Conservation (phyloP, 129 eudicot genomes). For the Escallonia herrerae region DNA sequence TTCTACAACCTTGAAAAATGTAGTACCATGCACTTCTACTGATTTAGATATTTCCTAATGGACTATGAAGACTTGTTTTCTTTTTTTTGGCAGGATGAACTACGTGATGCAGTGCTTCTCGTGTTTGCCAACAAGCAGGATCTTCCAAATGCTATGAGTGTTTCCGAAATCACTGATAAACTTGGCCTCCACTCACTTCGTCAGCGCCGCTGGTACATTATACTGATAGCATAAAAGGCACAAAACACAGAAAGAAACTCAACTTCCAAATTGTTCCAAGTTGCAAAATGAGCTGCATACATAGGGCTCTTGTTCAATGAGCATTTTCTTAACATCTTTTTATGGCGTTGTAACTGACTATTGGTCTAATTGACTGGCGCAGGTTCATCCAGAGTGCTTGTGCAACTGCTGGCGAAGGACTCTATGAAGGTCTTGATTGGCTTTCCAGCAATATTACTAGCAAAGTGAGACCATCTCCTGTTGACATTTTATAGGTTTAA, state of each 20-base stretch:
- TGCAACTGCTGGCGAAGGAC: conserved; percentile 69
- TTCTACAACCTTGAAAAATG: neutral
- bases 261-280: too few relatives aligned
- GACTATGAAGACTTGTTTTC: too few relatives aligned
- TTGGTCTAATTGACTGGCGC: neutral
- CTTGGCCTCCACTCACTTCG: conserved; percentile 62
- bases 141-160: conserved; percentile 69
- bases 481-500: neutral
- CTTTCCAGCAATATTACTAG: conserved; percentile 45
- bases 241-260: too few relatives aligned
- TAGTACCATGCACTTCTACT: too few relatives aligned
- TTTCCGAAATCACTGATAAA: conserved; percentile 56
- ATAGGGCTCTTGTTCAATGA: too few relatives aligned
- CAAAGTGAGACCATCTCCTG: conserved; percentile 29
- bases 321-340: neutral
- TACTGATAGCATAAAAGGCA: too few relatives aligned
- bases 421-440: conserved; percentile 78
- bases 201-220: conserved; percentile 46
- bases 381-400: conserved; percentile 75
- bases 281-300: too few relatives aligned
- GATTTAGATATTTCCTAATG: too few relatives aligned
- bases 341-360: too few relatives aligned
- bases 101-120: conserved; percentile 46
- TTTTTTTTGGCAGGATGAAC: conserved; percentile 38
- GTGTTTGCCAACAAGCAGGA: conserved; percentile 71